A percentile compares a stretch with the other conserved stretches of the same genome.
These are phyloP conservation scores for Plasmodium fragile DNA, from an alignment of 169 alveolate genomes.

Conservation along the genomic window DNA sequence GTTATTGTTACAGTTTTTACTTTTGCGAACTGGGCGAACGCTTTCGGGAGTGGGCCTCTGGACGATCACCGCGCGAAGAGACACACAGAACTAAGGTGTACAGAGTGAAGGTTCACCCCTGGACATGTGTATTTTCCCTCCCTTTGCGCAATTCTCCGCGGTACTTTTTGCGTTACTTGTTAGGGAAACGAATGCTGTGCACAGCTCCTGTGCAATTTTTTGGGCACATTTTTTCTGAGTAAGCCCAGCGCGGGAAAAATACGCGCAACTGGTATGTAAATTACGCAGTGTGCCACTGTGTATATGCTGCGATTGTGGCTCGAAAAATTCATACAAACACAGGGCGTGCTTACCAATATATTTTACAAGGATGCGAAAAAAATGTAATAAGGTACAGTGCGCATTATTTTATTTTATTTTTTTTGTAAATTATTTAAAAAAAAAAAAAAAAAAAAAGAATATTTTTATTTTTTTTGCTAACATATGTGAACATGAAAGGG, in stretches of 20 bases:
- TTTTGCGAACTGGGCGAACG: background rate
- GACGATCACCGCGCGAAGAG: background rate
- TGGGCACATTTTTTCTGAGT: background rate
- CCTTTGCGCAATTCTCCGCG: background rate
- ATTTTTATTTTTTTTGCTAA: background rate
- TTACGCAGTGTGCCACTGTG: background rate
- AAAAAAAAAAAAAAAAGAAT: background rate
- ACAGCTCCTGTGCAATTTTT: background rate
- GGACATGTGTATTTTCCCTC: background rate
- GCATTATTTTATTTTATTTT: background rate
- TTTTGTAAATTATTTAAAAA: background rate
- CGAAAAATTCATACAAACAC: background rate
- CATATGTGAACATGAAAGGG: background rate
- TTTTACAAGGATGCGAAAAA: background rate
- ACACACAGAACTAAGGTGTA: background rate
- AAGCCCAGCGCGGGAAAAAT: background rate
- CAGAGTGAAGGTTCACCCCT: background rate
- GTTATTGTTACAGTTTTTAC: background rate
- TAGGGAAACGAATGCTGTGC: background rate
- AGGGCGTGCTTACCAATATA: background rate
- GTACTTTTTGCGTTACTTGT: background rate
- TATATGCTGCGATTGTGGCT: background rate
- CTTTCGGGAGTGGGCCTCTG: background rate
- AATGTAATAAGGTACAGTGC: background rate
- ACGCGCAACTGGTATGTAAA: background rate